Conservation (phyloP, 2,329 filamentous ascomycete species). For the Botryosphaeria dothidea region DNA sequence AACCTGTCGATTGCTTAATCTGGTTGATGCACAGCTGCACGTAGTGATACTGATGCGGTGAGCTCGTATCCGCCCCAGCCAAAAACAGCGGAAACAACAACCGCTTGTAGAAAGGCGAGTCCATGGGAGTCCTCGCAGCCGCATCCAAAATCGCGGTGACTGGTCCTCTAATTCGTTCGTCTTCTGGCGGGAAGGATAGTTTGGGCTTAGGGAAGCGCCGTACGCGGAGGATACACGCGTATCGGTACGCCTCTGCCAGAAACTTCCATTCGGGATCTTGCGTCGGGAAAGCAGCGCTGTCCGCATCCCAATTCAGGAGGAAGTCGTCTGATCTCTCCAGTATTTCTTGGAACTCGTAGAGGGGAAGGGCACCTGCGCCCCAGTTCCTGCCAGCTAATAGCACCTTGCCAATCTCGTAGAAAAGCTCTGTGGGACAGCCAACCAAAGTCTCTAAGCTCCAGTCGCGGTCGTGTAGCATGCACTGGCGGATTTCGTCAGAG, state of each 20-base stretch:
- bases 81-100: slow-evolving; percentile 24
- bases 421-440: slow-evolving; percentile 22
- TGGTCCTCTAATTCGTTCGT: slow-evolving; percentile 16
- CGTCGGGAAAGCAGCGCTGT: slow-evolving; percentile 6
- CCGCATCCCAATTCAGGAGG: slow-evolving; percentile 14
- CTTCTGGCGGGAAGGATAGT: slow-evolving; percentile 16
- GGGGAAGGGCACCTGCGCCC: background rate
- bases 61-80: slow-evolving; percentile 23
- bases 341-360: background rate
- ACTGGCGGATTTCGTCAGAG: background rate
- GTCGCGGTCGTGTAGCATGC: slow-evolving; percentile 12
- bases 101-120: slow-evolving; percentile 21
- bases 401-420: slow-evolving; percentile 19
- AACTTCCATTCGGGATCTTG: slow-evolving; percentile 21
- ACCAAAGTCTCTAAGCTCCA: slow-evolving; percentile 18
- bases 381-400: slow-evolving; percentile 19
- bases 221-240: slow-evolving; percentile 20
- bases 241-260: slow-evolving; percentile 22
- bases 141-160: slow-evolving; percentile 22
- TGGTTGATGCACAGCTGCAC: slow-evolving; percentile 21
- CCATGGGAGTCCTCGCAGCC: slow-evolving; percentile 19
- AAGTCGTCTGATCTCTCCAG: slow-evolving; percentile 8
- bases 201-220: slow-evolving; percentile 22
- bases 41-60: slow-evolving; percentile 24
- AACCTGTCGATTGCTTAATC: slow-evolving; percentile 19